Evolutionary conservation across 2,329 filamentous ascomycete genomes (phyloP).

Genomic region (Penicillium sp.): DNA sequence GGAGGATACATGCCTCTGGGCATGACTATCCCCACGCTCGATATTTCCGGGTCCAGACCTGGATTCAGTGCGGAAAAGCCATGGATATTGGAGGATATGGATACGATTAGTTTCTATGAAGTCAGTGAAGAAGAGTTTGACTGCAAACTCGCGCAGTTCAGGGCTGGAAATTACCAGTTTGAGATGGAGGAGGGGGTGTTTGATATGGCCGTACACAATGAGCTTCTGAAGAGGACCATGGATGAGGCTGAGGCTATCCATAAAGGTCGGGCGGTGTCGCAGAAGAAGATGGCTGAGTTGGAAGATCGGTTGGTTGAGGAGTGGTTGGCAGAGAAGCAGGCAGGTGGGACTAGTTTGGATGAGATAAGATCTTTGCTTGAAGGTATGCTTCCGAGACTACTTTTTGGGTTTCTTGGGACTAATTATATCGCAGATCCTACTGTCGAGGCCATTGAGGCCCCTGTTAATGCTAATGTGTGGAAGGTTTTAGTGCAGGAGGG

Average conservation of each 20-base stretch:
- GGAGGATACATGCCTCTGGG: conserved; percentile 59
- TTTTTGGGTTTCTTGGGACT: not conserved
- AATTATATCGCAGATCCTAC: conserved; percentile 21
- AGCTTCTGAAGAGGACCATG: conserved; percentile 36
- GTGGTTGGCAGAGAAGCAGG: conserved; percentile 41
- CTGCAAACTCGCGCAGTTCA: conserved; percentile 49
- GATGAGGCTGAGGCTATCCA: conserved; percentile 52
- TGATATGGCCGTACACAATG: not conserved
- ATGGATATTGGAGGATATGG: conserved; percentile 60
- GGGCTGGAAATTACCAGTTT: conserved; percentile 37
- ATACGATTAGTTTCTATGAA: conserved; percentile 56
- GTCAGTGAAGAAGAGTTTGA: conserved; percentile 56
- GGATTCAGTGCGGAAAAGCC: conserved; percentile 50
- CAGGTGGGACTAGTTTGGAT: conserved; percentile 22
- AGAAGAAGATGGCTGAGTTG: conserved; percentile 45
- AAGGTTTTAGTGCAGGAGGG: conserved; percentile 51
- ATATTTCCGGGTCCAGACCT: conserved; percentile 54
- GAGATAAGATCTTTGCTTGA: conserved; percentile 52
- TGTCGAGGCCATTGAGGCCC: conserved; percentile 42
- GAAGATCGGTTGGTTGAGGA: conserved; percentile 39
- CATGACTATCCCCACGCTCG: conserved; percentile 55
- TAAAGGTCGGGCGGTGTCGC: conserved; percentile 48
- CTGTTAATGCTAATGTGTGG: conserved; percentile 56
- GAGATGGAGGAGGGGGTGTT: not conserved
- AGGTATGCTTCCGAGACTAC: conserved; percentile 31